These are phyloP conservation scores for Wickerhamomyces chambardii DNA, from an alignment of 805 yeast genomes.

Conservation along the genomic window DNA sequence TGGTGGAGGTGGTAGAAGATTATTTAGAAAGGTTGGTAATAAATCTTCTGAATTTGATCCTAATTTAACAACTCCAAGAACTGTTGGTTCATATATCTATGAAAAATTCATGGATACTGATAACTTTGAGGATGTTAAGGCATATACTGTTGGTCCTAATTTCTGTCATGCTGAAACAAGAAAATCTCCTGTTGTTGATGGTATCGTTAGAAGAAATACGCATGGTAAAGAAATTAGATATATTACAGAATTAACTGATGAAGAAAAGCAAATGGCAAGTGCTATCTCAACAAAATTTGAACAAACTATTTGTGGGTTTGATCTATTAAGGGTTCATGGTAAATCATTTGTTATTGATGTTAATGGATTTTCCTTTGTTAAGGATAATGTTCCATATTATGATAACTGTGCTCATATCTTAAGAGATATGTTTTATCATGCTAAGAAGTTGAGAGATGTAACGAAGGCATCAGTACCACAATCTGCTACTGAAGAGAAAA, in stretches of 20 bases:
- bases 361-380: slow-evolving; percentile 95
- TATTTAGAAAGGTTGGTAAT: slow-evolving; percentile 94
- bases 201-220: slow-evolving; percentile 92
- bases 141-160: slow-evolving; percentile 87
- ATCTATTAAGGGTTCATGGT: slow-evolving; percentile 81
- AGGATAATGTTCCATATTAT: slow-evolving; percentile 81
- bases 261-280: slow-evolving; percentile 75
- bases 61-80: slow-evolving; percentile 59
- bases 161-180: slow-evolving; percentile 98
- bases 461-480: slow-evolving; percentile 26
- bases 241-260: slow-evolving; percentile 67
- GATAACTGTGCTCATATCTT: slow-evolving; percentile 75
- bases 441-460: slow-evolving; percentile 37
- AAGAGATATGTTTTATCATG: slow-evolving; percentile 63
- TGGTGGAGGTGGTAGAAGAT: slow-evolving; percentile 96
- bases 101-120: slow-evolving; percentile 97
- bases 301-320: slow-evolving; percentile 97
- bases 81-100: slow-evolving; percentile 85
- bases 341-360: slow-evolving; percentile 92
- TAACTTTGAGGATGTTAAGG: slow-evolving; percentile 97
- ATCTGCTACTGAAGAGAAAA: slow-evolving; percentile 26
- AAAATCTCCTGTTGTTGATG: slow-evolving; percentile 99
- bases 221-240: slow-evolving; percentile 93
- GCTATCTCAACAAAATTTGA: slow-evolving; percentile 69
- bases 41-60: slow-evolving; percentile 96